A percentile compares a stretch with the other conserved stretches of the same genome.
These are phyloP conservation scores for Picea glauca DNA, from an alignment of 75 land plant genomes.

Conservation along the genomic window DNA sequence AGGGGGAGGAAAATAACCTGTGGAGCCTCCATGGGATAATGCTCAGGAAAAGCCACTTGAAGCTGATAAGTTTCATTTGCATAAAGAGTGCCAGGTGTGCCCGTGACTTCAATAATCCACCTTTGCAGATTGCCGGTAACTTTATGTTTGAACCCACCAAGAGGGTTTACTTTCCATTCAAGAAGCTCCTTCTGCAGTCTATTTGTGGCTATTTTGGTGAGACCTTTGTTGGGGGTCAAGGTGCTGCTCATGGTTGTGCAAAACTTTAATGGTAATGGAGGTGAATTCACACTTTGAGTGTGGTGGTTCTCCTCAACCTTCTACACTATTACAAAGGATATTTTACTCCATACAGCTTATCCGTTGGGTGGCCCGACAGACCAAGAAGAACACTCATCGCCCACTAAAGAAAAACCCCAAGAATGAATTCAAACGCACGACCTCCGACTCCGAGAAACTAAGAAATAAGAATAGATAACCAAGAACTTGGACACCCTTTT, in stretches of 20 bases:
- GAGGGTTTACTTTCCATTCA: conserved; percentile 96
- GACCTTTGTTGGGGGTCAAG: too few relatives aligned
- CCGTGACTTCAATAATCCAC: conserved; percentile 90
- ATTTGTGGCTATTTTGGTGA: conserved; percentile 65
- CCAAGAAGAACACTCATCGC: too few relatives aligned
- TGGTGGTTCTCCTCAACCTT: not conserved
- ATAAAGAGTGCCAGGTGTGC: conserved; percentile 84
- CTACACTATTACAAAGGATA: not conserved
- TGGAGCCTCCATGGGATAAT: conserved; percentile 99
- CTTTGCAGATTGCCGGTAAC: conserved; percentile 88
- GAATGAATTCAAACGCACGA: too few relatives aligned
- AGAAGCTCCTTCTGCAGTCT: conserved; percentile 82
- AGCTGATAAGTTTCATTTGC: conserved; percentile 77
- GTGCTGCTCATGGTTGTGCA: too few relatives aligned
- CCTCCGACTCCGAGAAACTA: too few relatives aligned
- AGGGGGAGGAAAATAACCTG: conserved; percentile 89
- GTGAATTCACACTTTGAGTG: not conserved
- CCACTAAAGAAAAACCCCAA: too few relatives aligned
- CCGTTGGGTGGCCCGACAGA: too few relatives aligned
- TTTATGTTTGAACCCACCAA: conserved; percentile 85
- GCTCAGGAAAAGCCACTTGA: conserved; percentile 96
- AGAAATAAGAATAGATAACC: too few relatives aligned
- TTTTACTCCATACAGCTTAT: not conserved
- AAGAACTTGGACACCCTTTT: too few relatives aligned
- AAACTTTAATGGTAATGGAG: not conserved